Conservation (phyloP, 805 yeast genomes). For the Pichia cabralensis region DNA sequence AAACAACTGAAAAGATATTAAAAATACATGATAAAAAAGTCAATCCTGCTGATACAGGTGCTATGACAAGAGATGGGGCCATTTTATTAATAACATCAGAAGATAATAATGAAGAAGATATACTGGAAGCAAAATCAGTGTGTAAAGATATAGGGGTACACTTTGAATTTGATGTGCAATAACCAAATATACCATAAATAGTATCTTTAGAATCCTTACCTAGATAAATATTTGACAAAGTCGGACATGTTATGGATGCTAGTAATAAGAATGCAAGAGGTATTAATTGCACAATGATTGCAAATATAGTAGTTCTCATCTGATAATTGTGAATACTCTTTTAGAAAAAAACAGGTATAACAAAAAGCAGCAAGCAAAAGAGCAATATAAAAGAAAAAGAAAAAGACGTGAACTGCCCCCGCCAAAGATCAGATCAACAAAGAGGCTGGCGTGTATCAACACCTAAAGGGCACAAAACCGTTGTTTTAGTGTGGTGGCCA, state of each 20-base stretch:
- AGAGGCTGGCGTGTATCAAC: too few relatives aligned
- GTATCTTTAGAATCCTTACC: constrained; percentile 35
- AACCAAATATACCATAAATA: constrained; percentile 58
- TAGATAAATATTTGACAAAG: constrained; percentile 36
- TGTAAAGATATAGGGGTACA: constrained; percentile 29
- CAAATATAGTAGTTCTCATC: too few relatives aligned
- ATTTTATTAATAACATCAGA: constrained; percentile 35
- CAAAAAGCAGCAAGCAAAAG: too few relatives aligned
- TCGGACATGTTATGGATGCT: constrained; percentile 55
- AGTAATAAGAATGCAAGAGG: constrained; percentile 56
- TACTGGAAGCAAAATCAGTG: not conserved
- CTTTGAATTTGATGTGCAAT: constrained; percentile 30
- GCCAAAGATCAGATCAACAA: too few relatives aligned
- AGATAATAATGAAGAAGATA: not conserved
- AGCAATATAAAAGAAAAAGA: too few relatives aligned
- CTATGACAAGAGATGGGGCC: constrained; percentile 44
- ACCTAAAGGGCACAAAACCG: too few relatives aligned
- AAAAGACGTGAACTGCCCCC: too few relatives aligned
- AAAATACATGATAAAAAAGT: constrained; percentile 37
- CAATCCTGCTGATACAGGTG: constrained; percentile 61
- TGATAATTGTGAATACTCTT: too few relatives aligned
- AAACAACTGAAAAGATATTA: constrained; percentile 25
- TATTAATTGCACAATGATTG: constrained; percentile 36
- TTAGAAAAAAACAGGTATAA: too few relatives aligned
- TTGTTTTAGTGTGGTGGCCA: too few relatives aligned